Evolutionary conservation across 2,329 filamentous ascomycete species (phyloP).

Genomic region (Annulohypoxylon truncatum): DNA sequence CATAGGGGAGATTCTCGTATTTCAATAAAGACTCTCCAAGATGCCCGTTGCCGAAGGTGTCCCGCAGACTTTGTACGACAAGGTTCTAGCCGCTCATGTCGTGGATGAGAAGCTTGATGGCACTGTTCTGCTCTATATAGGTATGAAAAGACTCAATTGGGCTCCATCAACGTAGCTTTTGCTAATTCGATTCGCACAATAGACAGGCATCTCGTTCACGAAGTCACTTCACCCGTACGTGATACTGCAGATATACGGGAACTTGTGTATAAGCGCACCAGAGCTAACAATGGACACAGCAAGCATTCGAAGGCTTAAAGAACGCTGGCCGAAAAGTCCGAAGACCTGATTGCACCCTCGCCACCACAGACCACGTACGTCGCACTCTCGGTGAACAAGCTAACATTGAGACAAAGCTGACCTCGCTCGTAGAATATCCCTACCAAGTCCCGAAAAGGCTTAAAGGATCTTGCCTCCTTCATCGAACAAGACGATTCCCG

Average conservation of each 20-base stretch:
- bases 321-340: slow-evolving; percentile 90
- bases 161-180: background rate
- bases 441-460: slow-evolving; percentile 87
- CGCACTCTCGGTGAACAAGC: background rate
- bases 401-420: slow-evolving; percentile 8
- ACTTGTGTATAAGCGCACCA: background rate
- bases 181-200: slow-evolving; percentile 33
- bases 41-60: slow-evolving; percentile 69
- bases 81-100: slow-evolving; percentile 94
- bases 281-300: slow-evolving; percentile 59
- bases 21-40: slow-evolving; percentile 51
- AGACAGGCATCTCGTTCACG: slow-evolving; percentile 97
- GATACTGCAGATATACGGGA: slow-evolving; percentile 7
- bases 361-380: slow-evolving; percentile 94
- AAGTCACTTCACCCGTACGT: slow-evolving; percentile 94
- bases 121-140: slow-evolving; percentile 92
- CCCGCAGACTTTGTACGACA: slow-evolving; percentile 93
- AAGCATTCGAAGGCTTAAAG: slow-evolving; percentile 96
- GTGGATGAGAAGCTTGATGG: slow-evolving; percentile 96
- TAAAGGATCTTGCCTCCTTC: slow-evolving; percentile 94
- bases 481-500: slow-evolving; percentile 95
- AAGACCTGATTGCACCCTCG: slow-evolving; percentile 95
- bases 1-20: slow-evolving; percentile 9
- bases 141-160: slow-evolving; percentile 60
- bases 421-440: slow-evolving; percentile 81